These are phyloP conservation scores for Cyclocybe aegerita DNA, from an alignment of 768 basidiomycete genomes.

Conservation along the genomic window DNA sequence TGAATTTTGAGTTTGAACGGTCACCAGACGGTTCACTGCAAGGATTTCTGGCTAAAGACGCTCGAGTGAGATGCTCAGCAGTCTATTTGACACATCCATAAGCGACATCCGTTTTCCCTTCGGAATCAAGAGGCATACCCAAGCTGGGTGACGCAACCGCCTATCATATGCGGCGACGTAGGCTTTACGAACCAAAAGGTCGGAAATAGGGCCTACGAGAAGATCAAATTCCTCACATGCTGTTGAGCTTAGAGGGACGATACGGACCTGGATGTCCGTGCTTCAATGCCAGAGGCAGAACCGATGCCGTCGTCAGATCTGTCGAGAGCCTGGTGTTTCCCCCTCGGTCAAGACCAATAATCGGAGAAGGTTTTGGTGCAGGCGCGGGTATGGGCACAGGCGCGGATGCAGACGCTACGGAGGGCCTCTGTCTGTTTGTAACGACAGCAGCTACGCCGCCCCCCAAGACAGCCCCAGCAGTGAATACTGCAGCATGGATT, in stretches of 20 bases:
- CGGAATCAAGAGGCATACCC: constrained; percentile 56
- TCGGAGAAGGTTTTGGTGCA: constrained; percentile 29
- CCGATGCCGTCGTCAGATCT: constrained; percentile 25
- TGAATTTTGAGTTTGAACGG: constrained; percentile 74
- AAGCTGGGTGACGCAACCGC: constrained; percentile 85
- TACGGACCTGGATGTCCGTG: constrained; percentile 79
- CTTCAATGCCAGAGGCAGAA: constrained; percentile 50
- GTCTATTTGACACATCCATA: constrained; percentile 51
- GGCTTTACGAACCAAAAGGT: constrained; percentile 75
- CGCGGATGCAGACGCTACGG: neutral
- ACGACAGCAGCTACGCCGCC: constrained; percentile 66
- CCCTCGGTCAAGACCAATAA: constrained; percentile 45
- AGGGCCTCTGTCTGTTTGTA: constrained; percentile 27
- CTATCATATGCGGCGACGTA: constrained; percentile 93
- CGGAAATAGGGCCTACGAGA: constrained; percentile 78
- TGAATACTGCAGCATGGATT: constrained; percentile 72
- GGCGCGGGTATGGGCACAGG: constrained; percentile 18
- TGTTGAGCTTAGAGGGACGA: neutral
- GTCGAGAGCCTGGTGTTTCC: constrained; percentile 45
- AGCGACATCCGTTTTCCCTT: neutral
- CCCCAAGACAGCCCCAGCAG: constrained; percentile 80
- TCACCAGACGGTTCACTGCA: constrained; percentile 51
- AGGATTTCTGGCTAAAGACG: constrained; percentile 53
- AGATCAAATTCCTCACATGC: neutral
- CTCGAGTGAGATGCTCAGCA: constrained; percentile 88